A percentile compares a stretch with the other conserved stretches of the same genome.
Conservation (phyloP, 257 asterid genomes). For the Salvia splendens region DNA sequence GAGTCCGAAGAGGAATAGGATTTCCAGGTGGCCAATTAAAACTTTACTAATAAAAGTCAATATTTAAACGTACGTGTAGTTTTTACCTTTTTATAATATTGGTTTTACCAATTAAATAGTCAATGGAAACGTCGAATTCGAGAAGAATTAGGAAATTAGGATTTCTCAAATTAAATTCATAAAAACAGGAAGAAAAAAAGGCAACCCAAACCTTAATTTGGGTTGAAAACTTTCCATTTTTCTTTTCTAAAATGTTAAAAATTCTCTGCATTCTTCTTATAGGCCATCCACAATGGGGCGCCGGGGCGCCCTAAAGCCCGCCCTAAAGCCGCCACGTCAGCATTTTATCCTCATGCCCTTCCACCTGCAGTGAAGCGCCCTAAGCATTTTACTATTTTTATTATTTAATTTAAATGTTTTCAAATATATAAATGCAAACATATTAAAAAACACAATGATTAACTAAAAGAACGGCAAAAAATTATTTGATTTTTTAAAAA, state of each 20-base stretch:
- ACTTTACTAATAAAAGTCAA: not conserved
- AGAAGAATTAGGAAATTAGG: slow-evolving; percentile 6
- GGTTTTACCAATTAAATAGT: not conserved
- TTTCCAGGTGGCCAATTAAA: not conserved
- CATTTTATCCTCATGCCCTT: too few species aligned
- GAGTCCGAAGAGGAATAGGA: slow-evolving; percentile 13
- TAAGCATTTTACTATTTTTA: too few species aligned
- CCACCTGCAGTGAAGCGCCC: too few species aligned
- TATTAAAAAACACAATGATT: too few species aligned
- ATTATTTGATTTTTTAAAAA: too few species aligned
- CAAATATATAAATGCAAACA: too few species aligned
- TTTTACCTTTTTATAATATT: not conserved
- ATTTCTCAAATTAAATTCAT: not conserved
- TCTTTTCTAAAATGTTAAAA: not conserved
- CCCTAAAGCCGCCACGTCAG: too few species aligned
- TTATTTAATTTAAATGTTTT: too few species aligned
- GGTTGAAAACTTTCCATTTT: not conserved
- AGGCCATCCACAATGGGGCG: too few species aligned
- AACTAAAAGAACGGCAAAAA: too few species aligned
- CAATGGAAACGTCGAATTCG: slow-evolving; percentile 11
- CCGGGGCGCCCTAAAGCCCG: too few species aligned
- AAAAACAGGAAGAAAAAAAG: too few species aligned
- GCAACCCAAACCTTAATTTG: not conserved
- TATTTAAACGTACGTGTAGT: not conserved
- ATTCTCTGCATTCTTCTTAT: not conserved